phyloP scores from a whole-genome alignment of 169 alveolate species.

The Eimeria tenella region DNA sequence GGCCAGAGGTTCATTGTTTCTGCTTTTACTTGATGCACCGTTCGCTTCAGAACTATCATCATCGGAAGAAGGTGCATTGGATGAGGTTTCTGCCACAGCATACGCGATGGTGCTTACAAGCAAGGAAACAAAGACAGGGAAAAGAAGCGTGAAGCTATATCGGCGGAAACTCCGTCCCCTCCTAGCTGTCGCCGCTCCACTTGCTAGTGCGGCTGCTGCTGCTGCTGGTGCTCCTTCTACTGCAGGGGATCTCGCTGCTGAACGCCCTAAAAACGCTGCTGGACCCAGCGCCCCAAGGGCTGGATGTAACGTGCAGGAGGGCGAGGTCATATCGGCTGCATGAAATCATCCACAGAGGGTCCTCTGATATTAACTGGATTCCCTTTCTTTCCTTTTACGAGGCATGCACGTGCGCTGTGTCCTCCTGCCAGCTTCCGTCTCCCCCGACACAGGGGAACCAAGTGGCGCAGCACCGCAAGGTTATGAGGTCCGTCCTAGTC shows the following conservation, averaged over 20 bases:
- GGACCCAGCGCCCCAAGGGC: slow-evolving; percentile 48
- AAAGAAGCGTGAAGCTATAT: background rate
- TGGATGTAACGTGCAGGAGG: background rate
- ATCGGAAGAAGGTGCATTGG: slow-evolving; percentile 9
- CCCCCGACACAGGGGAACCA: slow-evolving; percentile 11
- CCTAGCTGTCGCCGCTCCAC: background rate
- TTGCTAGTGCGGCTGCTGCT: background rate
- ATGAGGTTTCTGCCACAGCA: background rate
- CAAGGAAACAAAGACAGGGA: background rate
- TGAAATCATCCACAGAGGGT: slow-evolving; percentile 7
- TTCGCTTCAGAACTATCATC: slow-evolving; percentile 5
- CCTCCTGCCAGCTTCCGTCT: slow-evolving; percentile 12
- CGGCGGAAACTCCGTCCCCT: background rate
- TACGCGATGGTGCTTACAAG: background rate
- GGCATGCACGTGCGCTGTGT: slow-evolving; percentile 10
- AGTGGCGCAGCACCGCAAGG: slow-evolving; percentile 14
- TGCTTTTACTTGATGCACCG: background rate
- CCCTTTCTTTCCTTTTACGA: too few species aligned
- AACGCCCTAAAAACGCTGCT: background rate
- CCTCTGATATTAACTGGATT: background rate
- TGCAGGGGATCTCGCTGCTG: background rate
- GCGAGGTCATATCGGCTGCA: slow-evolving; percentile 46
- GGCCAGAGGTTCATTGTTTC: background rate
- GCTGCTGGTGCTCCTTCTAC: background rate
- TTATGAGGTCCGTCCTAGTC: background rate